Evolutionary conservation across 805 yeast genomes (phyloP).

Genomic region (Barnettozyma wickerhamii): DNA sequence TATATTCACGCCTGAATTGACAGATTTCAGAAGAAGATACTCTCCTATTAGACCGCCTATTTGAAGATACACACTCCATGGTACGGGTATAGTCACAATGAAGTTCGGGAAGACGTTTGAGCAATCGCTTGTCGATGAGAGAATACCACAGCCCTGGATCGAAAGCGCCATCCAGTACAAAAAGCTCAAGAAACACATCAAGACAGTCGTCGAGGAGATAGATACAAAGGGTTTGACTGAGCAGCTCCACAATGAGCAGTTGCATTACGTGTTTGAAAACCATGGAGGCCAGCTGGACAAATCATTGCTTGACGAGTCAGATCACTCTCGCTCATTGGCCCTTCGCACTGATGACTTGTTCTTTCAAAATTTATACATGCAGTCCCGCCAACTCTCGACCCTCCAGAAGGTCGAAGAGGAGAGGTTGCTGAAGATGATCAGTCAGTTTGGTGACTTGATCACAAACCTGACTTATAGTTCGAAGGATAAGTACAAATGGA

Average conservation of each 20-base stretch:
- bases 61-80: background rate
- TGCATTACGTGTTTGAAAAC: constrained; percentile 19
- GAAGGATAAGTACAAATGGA: constrained; percentile 63
- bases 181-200: constrained; percentile 61
- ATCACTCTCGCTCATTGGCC: constrained; percentile 1
- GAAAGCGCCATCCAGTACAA: constrained; percentile 69
- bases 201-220: constrained; percentile 60
- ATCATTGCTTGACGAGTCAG: constrained; percentile 1
- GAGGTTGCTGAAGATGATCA: background rate
- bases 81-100: constrained; percentile 36
- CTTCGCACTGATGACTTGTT: constrained; percentile 7
- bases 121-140: constrained; percentile 54
- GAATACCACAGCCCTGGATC: constrained; percentile 65
- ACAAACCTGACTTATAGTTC: constrained; percentile 24
- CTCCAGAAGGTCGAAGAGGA: constrained; percentile 4
- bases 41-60: too few relatives aligned
- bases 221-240: constrained; percentile 51
- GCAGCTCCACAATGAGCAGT: constrained; percentile 26
- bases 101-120: constrained; percentile 74
- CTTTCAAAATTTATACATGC: constrained; percentile 6
- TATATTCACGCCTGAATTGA: too few relatives aligned
- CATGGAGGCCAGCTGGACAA: constrained; percentile 7
- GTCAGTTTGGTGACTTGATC: constrained; percentile 1
- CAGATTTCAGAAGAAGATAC: too few relatives aligned
- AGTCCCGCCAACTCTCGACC: constrained; percentile 2